Evolutionary conservation across 1,139 yeast genomes (phyloP).

Genomic region (Yamadazyma dendronema): DNA sequence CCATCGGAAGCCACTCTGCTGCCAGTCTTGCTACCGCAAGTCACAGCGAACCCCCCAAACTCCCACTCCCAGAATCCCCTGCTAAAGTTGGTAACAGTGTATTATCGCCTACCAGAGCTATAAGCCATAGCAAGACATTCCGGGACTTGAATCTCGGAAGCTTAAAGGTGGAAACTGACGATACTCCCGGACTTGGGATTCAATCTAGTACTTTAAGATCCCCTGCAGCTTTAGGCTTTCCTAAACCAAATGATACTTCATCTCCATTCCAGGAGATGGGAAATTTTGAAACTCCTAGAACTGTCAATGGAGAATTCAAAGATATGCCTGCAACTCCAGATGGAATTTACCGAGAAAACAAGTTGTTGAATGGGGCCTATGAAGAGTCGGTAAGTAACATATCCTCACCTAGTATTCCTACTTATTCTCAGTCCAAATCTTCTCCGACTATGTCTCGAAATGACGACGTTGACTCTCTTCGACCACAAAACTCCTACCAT

Average conservation of each 20-base stretch:
- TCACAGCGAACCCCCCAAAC: constrained; percentile 13
- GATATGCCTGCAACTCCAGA: constrained; percentile 21
- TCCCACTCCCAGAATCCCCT: constrained; percentile 15
- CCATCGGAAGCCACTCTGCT: no score
- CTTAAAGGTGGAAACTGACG: no score
- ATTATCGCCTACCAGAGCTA: constrained; percentile 8
- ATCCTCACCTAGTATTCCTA: constrained; percentile 16
- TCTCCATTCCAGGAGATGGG: constrained; percentile 1
- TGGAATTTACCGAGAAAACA: constrained; percentile 11
- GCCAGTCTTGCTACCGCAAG: no score
- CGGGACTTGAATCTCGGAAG: constrained; percentile 14
- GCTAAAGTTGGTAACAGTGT: constrained; percentile 9
- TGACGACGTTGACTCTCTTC: constrained; percentile 2
- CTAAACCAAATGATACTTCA: no score
- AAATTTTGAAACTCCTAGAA: constrained; percentile 13
- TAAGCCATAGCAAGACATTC: constrained; percentile 15
- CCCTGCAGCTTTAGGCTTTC: constrained; percentile 14
- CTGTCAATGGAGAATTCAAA: constrained; percentile 3
- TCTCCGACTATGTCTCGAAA: constrained; percentile 15
- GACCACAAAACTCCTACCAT: neutral
- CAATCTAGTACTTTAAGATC: constrained; percentile 14
- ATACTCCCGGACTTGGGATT: constrained; percentile 1
- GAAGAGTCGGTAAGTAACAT: constrained; percentile 11
- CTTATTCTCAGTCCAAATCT: constrained; percentile 10
- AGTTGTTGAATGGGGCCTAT: constrained; percentile 2